These are phyloP conservation scores for Pythium dissotocum DNA, from an alignment of 352 stramenopile genomes.

Conservation along the genomic window DNA sequence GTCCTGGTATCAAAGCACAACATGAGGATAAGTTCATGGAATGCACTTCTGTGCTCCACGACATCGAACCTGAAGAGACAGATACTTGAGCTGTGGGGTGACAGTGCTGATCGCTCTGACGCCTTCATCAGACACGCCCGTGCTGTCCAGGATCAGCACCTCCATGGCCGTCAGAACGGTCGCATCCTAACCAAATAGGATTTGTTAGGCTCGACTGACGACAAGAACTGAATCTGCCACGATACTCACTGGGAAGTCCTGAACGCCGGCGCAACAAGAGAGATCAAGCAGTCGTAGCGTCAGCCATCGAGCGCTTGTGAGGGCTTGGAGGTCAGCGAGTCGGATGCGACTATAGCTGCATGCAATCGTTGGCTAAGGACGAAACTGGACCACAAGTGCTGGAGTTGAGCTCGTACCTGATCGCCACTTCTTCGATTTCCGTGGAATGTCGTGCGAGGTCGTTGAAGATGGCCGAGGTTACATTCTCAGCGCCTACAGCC, in stretches of 20 bases:
- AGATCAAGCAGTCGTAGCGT: slow-evolving; percentile 55
- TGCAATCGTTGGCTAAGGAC: not conserved
- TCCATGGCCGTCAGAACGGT: slow-evolving; percentile 39
- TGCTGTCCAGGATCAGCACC: slow-evolving; percentile 69
- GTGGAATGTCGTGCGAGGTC: slow-evolving; percentile 34
- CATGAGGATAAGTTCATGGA: not conserved
- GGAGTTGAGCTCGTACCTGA: slow-evolving; percentile 34
- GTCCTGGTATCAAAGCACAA: slow-evolving; percentile 32
- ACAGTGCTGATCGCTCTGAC: slow-evolving; percentile 37
- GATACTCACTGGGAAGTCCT: slow-evolving; percentile 15
- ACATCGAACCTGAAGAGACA: slow-evolving; percentile 59
- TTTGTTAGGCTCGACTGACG: not conserved
- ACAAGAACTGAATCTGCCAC: not conserved
- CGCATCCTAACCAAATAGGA: slow-evolving; percentile 22
- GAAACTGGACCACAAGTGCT: not conserved
- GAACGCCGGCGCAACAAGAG: slow-evolving; percentile 46
- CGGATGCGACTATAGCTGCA: slow-evolving; percentile 38
- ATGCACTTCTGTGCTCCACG: not conserved
- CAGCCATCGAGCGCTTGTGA: slow-evolving; percentile 33
- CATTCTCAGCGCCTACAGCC: slow-evolving; percentile 37
- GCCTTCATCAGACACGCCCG: slow-evolving; percentile 45
- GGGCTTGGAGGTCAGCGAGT: slow-evolving; percentile 34
- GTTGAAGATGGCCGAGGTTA: slow-evolving; percentile 49
- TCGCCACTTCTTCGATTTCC: slow-evolving; percentile 44
- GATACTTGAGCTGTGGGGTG: slow-evolving; percentile 46